Conservation (phyloP, 1,284 basidiomycete species). For the Sporisorium graminicola region DNA sequence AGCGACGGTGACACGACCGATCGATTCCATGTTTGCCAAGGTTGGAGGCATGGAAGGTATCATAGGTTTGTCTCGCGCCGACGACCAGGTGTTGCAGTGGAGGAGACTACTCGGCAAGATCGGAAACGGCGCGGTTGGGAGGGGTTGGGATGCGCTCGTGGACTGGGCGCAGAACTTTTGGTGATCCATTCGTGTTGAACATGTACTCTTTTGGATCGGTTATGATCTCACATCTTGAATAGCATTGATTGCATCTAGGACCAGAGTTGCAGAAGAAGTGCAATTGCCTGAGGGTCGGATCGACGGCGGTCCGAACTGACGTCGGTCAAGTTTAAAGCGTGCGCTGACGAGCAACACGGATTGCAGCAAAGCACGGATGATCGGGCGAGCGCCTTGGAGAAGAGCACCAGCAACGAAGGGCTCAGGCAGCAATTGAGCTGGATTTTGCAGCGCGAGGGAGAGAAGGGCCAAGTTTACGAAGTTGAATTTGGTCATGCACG, state of each 20-base stretch:
- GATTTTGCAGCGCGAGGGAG: neutral
- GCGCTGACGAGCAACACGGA: no score
- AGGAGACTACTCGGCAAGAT: conserved; percentile 52
- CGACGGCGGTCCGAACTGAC: neutral
- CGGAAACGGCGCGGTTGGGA: conserved; percentile 57
- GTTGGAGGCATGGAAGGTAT: conserved; percentile 58
- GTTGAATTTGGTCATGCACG: conserved; percentile 7
- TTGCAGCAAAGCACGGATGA: no score
- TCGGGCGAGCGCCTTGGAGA: no score
- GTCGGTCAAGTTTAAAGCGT: no score
- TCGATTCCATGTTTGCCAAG: conserved; percentile 49
- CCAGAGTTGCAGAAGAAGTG: no score
- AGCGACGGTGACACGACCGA: conserved; percentile 27
- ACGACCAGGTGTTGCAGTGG: conserved; percentile 58
- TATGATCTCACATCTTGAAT: neutral
- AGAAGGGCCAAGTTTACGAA: conserved; percentile 13
- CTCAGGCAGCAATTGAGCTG: no score
- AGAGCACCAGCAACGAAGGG: neutral
- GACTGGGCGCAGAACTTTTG: conserved; percentile 59
- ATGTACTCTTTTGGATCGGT: no score
- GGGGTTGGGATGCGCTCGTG: conserved; percentile 55
- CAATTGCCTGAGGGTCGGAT: neutral
- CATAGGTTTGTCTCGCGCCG: conserved; percentile 54
- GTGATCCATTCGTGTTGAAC: conserved; percentile 21
- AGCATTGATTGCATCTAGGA: neutral